A percentile compares a stretch with the other conserved stretches of the same genome.
phyloP scores from a whole-genome alignment of 1,139 yeast genomes.

The Geotrichum siamense region DNA sequence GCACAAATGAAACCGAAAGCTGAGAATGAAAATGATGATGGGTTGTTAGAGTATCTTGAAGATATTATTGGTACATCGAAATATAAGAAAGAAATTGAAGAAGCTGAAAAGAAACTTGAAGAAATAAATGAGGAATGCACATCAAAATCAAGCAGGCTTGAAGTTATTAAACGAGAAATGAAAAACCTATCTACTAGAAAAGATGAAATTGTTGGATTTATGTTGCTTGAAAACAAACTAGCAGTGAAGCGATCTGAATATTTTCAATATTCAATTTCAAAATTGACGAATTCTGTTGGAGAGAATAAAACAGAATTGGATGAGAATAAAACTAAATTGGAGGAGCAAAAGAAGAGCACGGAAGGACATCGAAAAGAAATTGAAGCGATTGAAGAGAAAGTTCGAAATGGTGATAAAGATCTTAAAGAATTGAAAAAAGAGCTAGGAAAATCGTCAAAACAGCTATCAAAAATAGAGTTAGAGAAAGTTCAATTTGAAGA shows the following conservation, averaged over 20 bases:
- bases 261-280: conserved; percentile 47
- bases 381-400: conserved; percentile 31
- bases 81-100: conserved; percentile 72
- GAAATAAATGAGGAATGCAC: conserved; percentile 67
- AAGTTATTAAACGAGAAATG: conserved; percentile 72
- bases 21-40: conserved; percentile 87
- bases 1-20: conserved; percentile 99
- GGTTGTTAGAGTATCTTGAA: conserved; percentile 85
- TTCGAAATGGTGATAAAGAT: conserved; percentile 37
- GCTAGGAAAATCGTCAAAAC: conserved; percentile 24
- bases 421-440: conserved; percentile 26
- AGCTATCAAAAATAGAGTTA: conserved; percentile 31
- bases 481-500: conserved; percentile 68
- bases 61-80: conserved; percentile 93
- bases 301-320: conserved; percentile 37
- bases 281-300: conserved; percentile 39
- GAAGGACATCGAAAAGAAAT: conserved; percentile 39
- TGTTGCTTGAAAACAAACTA: conserved; percentile 59
- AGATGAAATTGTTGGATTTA: conserved; percentile 58
- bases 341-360: conserved; percentile 42
- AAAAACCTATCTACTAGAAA: conserved; percentile 61
- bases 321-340: conserved; percentile 37
- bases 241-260: conserved; percentile 49
- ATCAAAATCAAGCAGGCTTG: conserved; percentile 75
- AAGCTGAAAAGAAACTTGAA: conserved; percentile 52